These are phyloP conservation scores for Stentor coeruleus DNA, from an alignment of 73 alveolate species.

Conservation along the genomic window DNA sequence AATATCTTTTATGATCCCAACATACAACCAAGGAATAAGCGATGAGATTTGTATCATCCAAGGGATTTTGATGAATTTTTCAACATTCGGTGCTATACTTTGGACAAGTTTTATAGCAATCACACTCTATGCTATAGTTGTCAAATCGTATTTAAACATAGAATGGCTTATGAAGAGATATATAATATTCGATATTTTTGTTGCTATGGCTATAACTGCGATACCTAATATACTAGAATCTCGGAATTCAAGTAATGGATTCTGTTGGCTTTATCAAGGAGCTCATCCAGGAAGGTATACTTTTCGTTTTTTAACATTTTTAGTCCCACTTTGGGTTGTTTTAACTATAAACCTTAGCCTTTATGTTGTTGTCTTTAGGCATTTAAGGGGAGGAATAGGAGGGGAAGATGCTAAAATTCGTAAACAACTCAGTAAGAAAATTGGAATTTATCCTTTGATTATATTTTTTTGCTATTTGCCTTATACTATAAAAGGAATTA, in stretches of 20 bases:
- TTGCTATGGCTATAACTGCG: neutral
- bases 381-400: neutral
- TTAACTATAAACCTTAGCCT: neutral
- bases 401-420: neutral
- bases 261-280: neutral
- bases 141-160: no score
- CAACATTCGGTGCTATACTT: neutral
- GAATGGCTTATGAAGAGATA: neutral
- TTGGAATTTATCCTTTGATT: neutral
- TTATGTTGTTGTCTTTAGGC: neutral
- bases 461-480: neutral
- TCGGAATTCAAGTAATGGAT: neutral
- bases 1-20: neutral
- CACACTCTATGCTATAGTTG: neutral
- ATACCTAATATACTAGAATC: neutral
- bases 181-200: neutral
- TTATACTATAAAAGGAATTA: neutral
- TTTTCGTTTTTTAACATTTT: neutral
- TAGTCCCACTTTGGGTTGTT: neutral
- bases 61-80: neutral
- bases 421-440: neutral
- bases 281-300: neutral
- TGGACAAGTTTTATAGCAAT: neutral
- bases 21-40: neutral
- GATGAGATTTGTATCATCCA: neutral